Evolutionary conservation across 306 rosid species (phyloP).

Genomic region (Begonia loranthoides): DNA sequence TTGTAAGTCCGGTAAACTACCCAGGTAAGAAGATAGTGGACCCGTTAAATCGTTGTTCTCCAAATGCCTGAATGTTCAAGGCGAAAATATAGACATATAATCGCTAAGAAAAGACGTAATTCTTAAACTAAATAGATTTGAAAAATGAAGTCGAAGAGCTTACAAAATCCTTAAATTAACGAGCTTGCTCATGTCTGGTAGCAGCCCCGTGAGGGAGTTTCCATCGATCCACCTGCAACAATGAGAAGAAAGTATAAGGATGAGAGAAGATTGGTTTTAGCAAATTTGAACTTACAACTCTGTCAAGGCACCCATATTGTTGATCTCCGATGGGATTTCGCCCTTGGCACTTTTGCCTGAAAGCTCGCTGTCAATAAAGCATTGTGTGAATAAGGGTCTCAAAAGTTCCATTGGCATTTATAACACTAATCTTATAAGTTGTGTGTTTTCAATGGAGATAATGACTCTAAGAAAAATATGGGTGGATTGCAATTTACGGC

Average conservation of each 20-base stretch:
- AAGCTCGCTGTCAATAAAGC: conserved; percentile 29
- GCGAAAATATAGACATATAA: not conserved
- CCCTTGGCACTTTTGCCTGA: conserved; percentile 55
- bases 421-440: not conserved
- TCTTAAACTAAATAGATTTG: conserved; percentile 7
- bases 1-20: conserved; percentile 61
- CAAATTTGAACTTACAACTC: conserved; percentile 60
- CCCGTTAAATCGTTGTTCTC: conserved; percentile 84
- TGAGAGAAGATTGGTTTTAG: not conserved
- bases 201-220: conserved; percentile 55
- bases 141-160: conserved; percentile 24
- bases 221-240: conserved; percentile 66
- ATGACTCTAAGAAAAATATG: not conserved
- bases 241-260: conserved; percentile 1
- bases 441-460: not conserved
- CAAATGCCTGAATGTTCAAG: conserved; percentile 55
- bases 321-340: conserved; percentile 56
- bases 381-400: too few species aligned
- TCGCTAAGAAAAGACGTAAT: not conserved
- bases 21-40: conserved; percentile 61
- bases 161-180: conserved; percentile 74
- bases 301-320: conserved; percentile 51
- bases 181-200: conserved; percentile 84
- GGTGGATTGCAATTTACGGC: too few species aligned
- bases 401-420: too few species aligned